Evolutionary conservation across 1,284 basidiomycete genomes (phyloP), one percentile per base, ranked within the genome.

Genomic region (Porodaedalea pini): DNA sequence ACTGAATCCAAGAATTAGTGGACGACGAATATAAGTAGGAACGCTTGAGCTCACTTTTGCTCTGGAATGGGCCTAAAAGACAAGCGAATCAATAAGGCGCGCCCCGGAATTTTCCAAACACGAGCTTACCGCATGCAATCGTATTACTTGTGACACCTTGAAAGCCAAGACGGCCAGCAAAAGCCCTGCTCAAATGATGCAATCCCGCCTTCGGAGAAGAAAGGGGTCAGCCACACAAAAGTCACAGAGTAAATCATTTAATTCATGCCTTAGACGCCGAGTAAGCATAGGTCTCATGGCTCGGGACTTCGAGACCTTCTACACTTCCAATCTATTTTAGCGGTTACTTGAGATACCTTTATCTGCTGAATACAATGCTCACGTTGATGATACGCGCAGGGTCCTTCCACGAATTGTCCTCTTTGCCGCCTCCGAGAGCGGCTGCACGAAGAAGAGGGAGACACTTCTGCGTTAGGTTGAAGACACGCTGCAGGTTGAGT

Each of bases 261-360:
- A 43, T 59, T 6, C 71, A 71, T 6, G 77, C 77, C 67, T 90
- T 90, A 27, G 81, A 82, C 1, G 84, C 78, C 25, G 82, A 79
- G 67, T 89, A 89, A 1, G 85, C 83, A 63, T 84, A 89, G 0
- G 85, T 88, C 65, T 87, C 82, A 57, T 82, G 77, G 19, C 71
- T 68, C 3, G 82, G 81, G 0, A 82, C 77, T 36, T 63, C 64
- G 15, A 82, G 61, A 2, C 81, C 85, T 64, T 87, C 84, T 17
- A 86, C 74, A 2, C 81, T 83, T 10, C 85, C 85, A 64, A 87
- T 85, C 83, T 86, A 61, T 41, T 13, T 45, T 34, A 59, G 54
- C 36, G 10, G 31, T 50, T 56, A 8, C 13, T 44, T 47, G 25
- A 32, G 34, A n/a, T 17, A 29, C 7, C 6, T 45, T 27, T 37